Evolutionary conservation across 2,329 filamentous ascomycete genomes (phyloP), one percentile per base, ranked within the genome.

Genomic region (Fusarium secorum): DNA sequence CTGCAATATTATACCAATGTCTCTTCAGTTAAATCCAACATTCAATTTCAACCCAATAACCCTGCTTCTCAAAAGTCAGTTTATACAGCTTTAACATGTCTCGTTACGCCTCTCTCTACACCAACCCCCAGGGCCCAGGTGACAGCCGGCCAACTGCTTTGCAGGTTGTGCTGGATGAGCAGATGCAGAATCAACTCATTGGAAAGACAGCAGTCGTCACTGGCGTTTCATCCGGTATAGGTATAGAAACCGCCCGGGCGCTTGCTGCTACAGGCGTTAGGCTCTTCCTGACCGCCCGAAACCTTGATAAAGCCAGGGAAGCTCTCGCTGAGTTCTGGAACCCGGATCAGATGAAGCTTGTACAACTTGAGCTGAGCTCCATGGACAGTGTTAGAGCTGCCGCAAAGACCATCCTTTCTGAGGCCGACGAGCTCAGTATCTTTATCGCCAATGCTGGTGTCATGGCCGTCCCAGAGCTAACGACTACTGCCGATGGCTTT

Each of bases 181-280:
- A 39, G 3, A 45, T 63, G 45, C n/a, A 49, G 46, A 17, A 62
- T 3, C 18, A 62, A 11, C 56, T 63, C 5, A 11, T 54, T 28
- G 57, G 56, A 4, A 63, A 63, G 26, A 2, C 33, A 7, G 60
- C 57, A 20, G 57, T 63, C 13, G 36, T 63, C 18, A 63, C 60
- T 6, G 60, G 84, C 15, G 72, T 74, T 5, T 80, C 81, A 10
- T 79, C 82, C 11, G 84, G 83, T 2, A 76, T 86, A 26, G 84
- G 83, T 11, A 72, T 83, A 30, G 83, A 85, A 64, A 85, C 83
- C 7, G 80, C 78, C 8, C 78, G 79, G 20, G 84, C 84, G 9
- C 76, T 87, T 8, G 73, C 79, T 26, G 71, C 80, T 13, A 84
- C 85, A 6, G 74, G 77, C 32, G 63, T 70, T 5, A 76, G 51